phyloP scores from a whole-genome alignment of 2,329 filamentous ascomycete species.

The Colletotrichum karsti region DNA sequence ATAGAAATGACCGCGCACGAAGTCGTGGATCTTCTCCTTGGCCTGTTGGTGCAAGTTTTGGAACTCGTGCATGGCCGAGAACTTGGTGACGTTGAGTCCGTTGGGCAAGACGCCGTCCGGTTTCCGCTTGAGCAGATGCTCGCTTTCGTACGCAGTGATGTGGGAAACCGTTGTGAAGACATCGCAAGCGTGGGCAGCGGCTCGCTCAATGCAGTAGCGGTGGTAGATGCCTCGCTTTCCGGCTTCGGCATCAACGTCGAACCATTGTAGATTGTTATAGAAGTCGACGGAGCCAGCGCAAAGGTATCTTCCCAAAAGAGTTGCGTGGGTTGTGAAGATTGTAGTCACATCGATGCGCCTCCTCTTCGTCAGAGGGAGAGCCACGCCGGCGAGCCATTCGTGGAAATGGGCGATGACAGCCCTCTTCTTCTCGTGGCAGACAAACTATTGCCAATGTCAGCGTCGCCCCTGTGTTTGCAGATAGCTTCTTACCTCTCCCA shows the following conservation, averaged over 20 bases:
- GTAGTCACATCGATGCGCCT: conserved; percentile 95
- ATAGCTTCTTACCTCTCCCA: conserved; percentile 81
- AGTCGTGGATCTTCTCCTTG: conserved; percentile 98
- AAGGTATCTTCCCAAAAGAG: conserved; percentile 92
- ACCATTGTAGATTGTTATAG: conserved; percentile 98
- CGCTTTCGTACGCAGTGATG: conserved; percentile 97
- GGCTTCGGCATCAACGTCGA: conserved; percentile 95
- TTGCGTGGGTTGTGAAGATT: conserved; percentile 98
- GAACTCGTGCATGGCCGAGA: conserved; percentile 98
- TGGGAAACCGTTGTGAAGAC: conserved; percentile 99
- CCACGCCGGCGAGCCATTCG: conserved; percentile 97
- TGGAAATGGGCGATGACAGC: conserved; percentile 99
- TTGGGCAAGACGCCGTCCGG: conserved; percentile 97
- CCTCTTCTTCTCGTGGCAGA: conserved; percentile 88
- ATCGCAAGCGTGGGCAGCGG: conserved; percentile 89
- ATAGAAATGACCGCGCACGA: conserved; percentile 97
- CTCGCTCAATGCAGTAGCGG: conserved; percentile 96
- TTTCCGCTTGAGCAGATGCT: conserved; percentile 96
- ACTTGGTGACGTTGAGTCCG: conserved; percentile 97
- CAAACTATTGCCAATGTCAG: conserved; percentile 70
- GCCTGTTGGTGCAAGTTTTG: conserved; percentile 96
- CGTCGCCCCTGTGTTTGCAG: neutral
- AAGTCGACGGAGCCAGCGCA: conserved; percentile 98
- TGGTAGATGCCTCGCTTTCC: conserved; percentile 99
- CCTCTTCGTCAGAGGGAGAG: conserved; percentile 90